A percentile compares a stretch with the other conserved stretches of the same genome.
Evolutionary conservation across 2,329 filamentous ascomycete genomes (phyloP).

Genomic region (Aspergillus ruber): DNA sequence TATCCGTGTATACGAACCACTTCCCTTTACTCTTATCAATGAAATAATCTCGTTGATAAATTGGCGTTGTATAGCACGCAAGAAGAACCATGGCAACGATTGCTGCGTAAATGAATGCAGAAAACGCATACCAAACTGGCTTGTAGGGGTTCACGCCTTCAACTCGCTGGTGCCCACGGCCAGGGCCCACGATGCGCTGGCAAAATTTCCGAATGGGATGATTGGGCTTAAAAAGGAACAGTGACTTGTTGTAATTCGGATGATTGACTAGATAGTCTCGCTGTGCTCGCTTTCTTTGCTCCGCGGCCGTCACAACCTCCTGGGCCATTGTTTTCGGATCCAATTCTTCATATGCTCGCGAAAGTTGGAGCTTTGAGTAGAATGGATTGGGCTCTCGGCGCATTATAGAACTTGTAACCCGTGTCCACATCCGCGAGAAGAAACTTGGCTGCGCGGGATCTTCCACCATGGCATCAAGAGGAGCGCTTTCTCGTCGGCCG

Average conservation of each 20-base stretch:
- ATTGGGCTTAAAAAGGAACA: conserved; percentile 75
- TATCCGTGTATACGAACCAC: conserved; percentile 94
- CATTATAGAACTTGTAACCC: conserved; percentile 50
- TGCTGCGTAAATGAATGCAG: conserved; percentile 84
- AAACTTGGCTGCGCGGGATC: conserved; percentile 51
- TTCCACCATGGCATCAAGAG: conserved; percentile 24
- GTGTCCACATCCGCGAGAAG: conserved; percentile 57
- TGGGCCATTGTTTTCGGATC: conserved; percentile 84
- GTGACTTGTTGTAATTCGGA: conserved; percentile 84
- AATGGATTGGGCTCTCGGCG: conserved; percentile 86
- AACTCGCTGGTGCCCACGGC: conserved; percentile 76
- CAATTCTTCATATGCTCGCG: conserved; percentile 65
- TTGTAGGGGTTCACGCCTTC: conserved; percentile 87
- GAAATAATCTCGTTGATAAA: conserved; percentile 89
- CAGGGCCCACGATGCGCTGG: conserved; percentile 84
- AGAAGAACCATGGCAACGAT: conserved; percentile 98
- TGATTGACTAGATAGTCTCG: conserved; percentile 82
- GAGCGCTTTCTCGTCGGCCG: conserved; percentile 24
- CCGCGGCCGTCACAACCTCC: conserved; percentile 77
- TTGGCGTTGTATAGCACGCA: conserved; percentile 85
- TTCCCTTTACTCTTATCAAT: conserved; percentile 51
- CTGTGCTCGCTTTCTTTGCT: conserved; percentile 78
- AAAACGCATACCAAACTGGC: conserved; percentile 86
- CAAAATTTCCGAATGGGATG: conserved; percentile 77
- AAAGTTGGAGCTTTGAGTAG: conserved; percentile 72